Conservation (phyloP, 768 basidiomycete species). For the Tylopilus rubrobrunneus region DNA sequence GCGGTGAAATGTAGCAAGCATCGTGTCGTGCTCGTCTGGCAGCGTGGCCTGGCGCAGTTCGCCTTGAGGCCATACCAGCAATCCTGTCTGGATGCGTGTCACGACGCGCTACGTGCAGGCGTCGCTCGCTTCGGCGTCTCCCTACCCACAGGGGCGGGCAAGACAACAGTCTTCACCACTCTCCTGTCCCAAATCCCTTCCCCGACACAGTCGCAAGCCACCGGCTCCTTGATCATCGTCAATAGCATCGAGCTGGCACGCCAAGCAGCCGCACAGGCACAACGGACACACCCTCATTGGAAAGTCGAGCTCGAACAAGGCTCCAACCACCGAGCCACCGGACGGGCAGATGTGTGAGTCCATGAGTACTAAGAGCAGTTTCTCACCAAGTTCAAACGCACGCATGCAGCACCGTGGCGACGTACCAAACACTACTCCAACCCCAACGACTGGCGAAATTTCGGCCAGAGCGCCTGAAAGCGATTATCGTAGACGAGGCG, state of each 20-base stretch:
- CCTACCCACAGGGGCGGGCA: conserved; percentile 80
- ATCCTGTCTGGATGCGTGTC: conserved; percentile 72
- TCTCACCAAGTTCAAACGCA: background rate
- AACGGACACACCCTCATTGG: conserved; percentile 64
- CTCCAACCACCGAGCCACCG: conserved; percentile 64
- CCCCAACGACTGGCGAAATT: conserved; percentile 70
- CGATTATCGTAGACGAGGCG: conserved; percentile 87
- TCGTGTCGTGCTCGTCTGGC: background rate
- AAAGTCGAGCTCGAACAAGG: conserved; percentile 93
- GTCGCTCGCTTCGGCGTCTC: conserved; percentile 76
- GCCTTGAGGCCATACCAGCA: conserved; percentile 86
- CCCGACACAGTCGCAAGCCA: conserved; percentile 42
- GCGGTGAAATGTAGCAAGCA: conserved; percentile 1
- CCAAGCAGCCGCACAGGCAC: conserved; percentile 77
- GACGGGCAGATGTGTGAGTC: conserved; percentile 75
- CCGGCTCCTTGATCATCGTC: conserved; percentile 75
- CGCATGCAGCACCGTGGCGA: conserved; percentile 69
- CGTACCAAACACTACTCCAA: conserved; percentile 79
- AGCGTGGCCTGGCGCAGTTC: conserved; percentile 14
- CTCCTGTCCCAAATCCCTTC: conserved; percentile 64
- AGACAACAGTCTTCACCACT: conserved; percentile 89
- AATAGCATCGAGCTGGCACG: conserved; percentile 86
- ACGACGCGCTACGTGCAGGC: conserved; percentile 65
- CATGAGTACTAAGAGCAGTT: background rate
- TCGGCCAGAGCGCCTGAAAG: conserved; percentile 59